A percentile compares a stretch with the other conserved stretches of the same genome.
Evolutionary conservation across 257 asterid genomes (phyloP).

Genomic region (Solanum microdontum): DNA sequence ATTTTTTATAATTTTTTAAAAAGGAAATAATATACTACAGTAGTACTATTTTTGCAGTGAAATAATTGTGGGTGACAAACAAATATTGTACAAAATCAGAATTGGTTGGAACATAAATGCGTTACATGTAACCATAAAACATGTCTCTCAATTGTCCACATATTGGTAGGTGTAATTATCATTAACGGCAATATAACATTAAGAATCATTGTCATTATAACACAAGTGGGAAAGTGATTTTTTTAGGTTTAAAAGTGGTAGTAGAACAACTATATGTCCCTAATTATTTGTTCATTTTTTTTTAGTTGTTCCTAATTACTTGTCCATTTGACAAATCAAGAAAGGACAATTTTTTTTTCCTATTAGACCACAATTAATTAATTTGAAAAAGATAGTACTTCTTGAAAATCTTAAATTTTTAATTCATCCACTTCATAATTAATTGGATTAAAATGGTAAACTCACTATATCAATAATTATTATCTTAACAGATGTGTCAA

Average conservation of each 20-base stretch:
- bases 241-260: not conserved
- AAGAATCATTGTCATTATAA: not conserved
- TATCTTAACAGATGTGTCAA: too few species aligned
- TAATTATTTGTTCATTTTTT: too few species aligned
- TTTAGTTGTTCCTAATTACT: too few species aligned
- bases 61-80: not conserved
- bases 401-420: too few species aligned
- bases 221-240: not conserved
- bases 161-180: not conserved
- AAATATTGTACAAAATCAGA: not conserved
- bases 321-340: too few species aligned
- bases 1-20: not conserved
- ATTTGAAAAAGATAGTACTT: too few species aligned
- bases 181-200: not conserved
- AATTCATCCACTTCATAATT: too few species aligned
- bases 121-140: not conserved
- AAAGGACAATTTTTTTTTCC: not conserved
- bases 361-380: too few species aligned
- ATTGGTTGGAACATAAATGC: not conserved
- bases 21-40: not conserved
- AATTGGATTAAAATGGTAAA: too few species aligned
- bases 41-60: not conserved
- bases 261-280: not conserved
- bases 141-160: not conserved
- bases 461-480: too few species aligned